Evolutionary conservation across 73 alveolate genomes (phyloP).

Genomic region (Tetrahymena thermophila): DNA sequence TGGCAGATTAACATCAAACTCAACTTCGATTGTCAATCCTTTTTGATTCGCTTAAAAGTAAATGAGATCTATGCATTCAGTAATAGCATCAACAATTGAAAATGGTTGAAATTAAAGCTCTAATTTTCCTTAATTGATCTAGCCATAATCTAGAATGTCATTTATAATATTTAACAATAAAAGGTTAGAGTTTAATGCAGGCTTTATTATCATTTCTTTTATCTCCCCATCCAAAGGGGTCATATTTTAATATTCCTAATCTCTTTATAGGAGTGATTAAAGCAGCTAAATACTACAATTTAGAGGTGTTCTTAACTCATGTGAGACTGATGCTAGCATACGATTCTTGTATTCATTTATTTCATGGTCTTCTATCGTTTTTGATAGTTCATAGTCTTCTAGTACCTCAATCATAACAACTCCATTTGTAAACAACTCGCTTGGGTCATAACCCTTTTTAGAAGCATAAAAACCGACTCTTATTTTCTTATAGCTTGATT

Average conservation of each 20-base stretch:
- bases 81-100: neutral
- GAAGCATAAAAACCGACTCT: neutral
- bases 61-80: slow-evolving; percentile 24
- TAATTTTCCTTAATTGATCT: slow-evolving; percentile 23
- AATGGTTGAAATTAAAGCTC: neutral
- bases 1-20: neutral
- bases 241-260: neutral
- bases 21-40: neutral
- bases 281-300: slow-evolving; percentile 22
- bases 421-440: neutral
- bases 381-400: neutral
- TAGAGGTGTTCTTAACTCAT: slow-evolving; percentile 35
- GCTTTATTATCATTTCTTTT: neutral
- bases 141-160: slow-evolving; percentile 31
- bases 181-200: neutral
- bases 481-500: neutral
- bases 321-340: slow-evolving; percentile 19
- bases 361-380: neutral
- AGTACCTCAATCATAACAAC: neutral
- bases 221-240: neutral
- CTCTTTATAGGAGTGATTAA: neutral
- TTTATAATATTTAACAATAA: slow-evolving; percentile 12
- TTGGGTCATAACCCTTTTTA: neutral
- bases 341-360: neutral
- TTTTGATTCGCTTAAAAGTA: slow-evolving; percentile 4